Evolutionary conservation across 2,329 filamentous ascomycete species (phyloP).

Genomic region (Cordyceps cicadae): DNA sequence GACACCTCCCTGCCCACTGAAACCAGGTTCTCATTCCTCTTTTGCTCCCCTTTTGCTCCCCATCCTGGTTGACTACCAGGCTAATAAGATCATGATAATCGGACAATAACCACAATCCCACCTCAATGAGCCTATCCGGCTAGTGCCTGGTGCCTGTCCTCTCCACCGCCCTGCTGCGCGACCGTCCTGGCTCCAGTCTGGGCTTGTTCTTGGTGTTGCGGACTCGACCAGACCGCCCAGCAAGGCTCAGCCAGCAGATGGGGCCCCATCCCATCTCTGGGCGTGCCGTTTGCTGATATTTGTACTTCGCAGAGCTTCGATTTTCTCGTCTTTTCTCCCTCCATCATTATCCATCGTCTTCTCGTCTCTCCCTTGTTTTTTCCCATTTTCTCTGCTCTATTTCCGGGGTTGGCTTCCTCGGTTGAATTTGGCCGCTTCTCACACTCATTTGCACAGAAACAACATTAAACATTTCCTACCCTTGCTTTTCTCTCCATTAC

Average conservation of each 20-base stretch:
- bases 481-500: not conserved
- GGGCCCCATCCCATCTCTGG: constrained; percentile 9
- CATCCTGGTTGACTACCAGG: not conserved
- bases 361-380: constrained; percentile 4
- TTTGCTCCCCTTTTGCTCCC: not conserved
- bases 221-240: not conserved
- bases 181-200: constrained; percentile 10
- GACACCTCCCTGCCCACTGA: not conserved
- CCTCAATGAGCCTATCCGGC: not conserved
- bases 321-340: constrained; percentile 5
- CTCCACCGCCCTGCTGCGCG: constrained; percentile 4
- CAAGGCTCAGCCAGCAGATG: no score
- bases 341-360: constrained; percentile 10
- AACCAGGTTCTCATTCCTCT: not conserved
- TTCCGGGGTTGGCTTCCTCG: constrained; percentile 12
- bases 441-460: constrained; percentile 10
- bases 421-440: constrained; percentile 9
- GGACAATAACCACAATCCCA: not conserved
- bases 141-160: not conserved
- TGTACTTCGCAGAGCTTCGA: constrained; percentile 11
- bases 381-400: constrained; percentile 4
- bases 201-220: constrained; percentile 8
- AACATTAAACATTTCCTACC: constrained; percentile 6
- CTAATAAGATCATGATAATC: not conserved
- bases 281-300: constrained; percentile 9